Evolutionary conservation across 768 basidiomycete species (phyloP).

Genomic region (Multifurca ochricompacta): DNA sequence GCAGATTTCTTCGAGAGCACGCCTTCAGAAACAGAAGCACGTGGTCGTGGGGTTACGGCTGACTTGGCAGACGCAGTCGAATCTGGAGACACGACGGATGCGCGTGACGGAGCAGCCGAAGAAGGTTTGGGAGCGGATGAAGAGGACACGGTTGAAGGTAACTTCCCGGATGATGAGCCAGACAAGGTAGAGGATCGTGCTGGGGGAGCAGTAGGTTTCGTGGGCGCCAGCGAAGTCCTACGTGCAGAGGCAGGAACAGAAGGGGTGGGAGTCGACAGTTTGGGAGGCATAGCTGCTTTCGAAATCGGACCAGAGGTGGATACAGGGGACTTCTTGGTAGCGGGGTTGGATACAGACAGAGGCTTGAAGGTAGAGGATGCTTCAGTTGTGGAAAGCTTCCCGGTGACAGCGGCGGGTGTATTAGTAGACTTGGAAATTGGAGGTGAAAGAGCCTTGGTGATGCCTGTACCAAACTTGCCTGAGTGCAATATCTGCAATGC

Average conservation of each 20-base stretch:
- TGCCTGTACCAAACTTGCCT: constrained; percentile 24
- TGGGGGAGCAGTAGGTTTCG: constrained; percentile 3
- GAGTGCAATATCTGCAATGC: constrained; percentile 19
- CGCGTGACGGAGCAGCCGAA: constrained; percentile 32
- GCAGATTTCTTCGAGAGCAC: constrained; percentile 38
- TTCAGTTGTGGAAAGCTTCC: constrained; percentile 19
- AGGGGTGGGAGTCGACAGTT: constrained; percentile 10
- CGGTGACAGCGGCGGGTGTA: constrained; percentile 29
- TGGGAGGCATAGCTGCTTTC: constrained; percentile 20
- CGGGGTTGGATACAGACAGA: constrained; percentile 11
- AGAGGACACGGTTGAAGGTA: constrained; percentile 21
- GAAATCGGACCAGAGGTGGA: constrained; percentile 20
- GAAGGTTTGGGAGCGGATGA: constrained; percentile 34
- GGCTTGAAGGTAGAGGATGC: constrained; percentile 32
- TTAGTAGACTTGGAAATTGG: constrained; percentile 35
- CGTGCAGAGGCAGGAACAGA: constrained; percentile 9
- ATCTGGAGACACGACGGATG: constrained; percentile 51
- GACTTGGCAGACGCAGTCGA: constrained; percentile 30
- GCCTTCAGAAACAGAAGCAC: constrained; percentile 61
- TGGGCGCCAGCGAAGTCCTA: constrained; percentile 35
- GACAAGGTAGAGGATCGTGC: constrained; percentile 15
- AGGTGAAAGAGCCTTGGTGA: constrained; percentile 35
- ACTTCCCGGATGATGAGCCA: constrained; percentile 18
- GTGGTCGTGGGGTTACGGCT: constrained; percentile 40
- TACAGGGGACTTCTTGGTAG: constrained; percentile 27